Conservation (phyloP, 2,329 filamentous ascomycete genomes). For the Talaromyces islandicus region DNA sequence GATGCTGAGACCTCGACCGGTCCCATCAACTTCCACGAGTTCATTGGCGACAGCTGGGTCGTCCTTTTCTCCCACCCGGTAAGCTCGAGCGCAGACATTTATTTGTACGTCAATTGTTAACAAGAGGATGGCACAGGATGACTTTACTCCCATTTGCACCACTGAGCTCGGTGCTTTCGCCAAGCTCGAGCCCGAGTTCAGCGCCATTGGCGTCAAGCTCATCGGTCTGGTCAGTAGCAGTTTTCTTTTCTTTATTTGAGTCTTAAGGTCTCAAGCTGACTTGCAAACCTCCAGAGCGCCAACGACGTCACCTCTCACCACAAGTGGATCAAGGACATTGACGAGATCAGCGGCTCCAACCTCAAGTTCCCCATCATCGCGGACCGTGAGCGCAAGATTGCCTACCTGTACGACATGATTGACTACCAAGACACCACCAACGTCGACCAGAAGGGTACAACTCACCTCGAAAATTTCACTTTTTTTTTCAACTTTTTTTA, state of each 20-base stretch:
- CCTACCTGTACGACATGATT: slow-evolving; percentile 74
- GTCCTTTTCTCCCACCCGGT: slow-evolving; percentile 64
- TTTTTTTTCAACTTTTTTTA: not conserved
- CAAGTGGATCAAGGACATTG: slow-evolving; percentile 85
- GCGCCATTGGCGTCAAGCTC: slow-evolving; percentile 81
- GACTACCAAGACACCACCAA: slow-evolving; percentile 77
- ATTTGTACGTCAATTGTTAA: not conserved
- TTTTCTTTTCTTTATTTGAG: not conserved
- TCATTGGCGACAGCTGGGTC: slow-evolving; percentile 64
- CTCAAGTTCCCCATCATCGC: slow-evolving; percentile 75
- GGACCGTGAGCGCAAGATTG: slow-evolving; percentile 72
- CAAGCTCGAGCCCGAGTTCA: slow-evolving; percentile 82
- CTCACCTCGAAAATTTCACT: not conserved
- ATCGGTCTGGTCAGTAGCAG: slow-evolving; percentile 61
- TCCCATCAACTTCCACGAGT: slow-evolving; percentile 65
- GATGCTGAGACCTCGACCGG: slow-evolving; percentile 61
- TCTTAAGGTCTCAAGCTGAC: not conserved
- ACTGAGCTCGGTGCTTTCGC: slow-evolving; percentile 92
- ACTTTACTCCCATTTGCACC: slow-evolving; percentile 93
- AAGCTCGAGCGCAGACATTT: not conserved
- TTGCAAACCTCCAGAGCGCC: slow-evolving; percentile 47
- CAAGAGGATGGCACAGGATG: slow-evolving; percentile 33
- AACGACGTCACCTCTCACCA: slow-evolving; percentile 80
- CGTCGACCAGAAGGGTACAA: slow-evolving; percentile 64
- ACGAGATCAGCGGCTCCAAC: slow-evolving; percentile 66